Conservation (phyloP, 2,329 filamentous ascomycete species). For the Stagonosporopsis vannaccii region DNA sequence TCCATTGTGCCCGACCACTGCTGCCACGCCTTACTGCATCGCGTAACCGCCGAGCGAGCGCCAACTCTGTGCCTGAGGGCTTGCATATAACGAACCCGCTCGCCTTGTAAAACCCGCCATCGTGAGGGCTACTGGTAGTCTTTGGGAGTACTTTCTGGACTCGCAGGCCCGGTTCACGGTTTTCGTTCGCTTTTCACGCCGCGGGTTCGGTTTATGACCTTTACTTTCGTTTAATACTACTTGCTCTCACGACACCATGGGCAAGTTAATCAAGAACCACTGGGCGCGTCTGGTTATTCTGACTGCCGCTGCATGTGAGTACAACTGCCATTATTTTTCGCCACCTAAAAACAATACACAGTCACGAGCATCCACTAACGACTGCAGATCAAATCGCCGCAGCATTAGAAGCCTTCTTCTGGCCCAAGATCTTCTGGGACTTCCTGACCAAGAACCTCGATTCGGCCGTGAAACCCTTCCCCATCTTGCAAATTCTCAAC, state of each 20-base stretch:
- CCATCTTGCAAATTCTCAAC: slow-evolving; percentile 88
- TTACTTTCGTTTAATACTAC: slow-evolving; percentile 37
- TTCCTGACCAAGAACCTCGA: slow-evolving; percentile 92
- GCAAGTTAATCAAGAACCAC: slow-evolving; percentile 99
- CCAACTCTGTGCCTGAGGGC: slow-evolving; percentile 29
- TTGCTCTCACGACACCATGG: slow-evolving; percentile 65
- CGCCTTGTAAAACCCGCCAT: slow-evolving; percentile 21
- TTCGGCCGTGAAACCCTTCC: slow-evolving; percentile 83
- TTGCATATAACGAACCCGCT: slow-evolving; percentile 47
- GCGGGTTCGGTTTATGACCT: slow-evolving; percentile 40
- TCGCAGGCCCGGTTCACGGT: neutral
- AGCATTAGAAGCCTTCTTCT: slow-evolving; percentile 89
- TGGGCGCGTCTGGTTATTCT: slow-evolving; percentile 95
- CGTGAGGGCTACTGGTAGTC: slow-evolving; percentile 49
- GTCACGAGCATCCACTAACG: slow-evolving; percentile 8
- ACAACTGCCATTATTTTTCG: neutral
- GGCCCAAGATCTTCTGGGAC: slow-evolving; percentile 99
- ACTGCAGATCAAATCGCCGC: slow-evolving; percentile 81
- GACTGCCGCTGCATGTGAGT: slow-evolving; percentile 78
- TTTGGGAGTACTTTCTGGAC: slow-evolving; percentile 22
- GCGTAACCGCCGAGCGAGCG: slow-evolving; percentile 21
- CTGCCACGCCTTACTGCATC: slow-evolving; percentile 25
- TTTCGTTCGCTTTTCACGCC: slow-evolving; percentile 23
- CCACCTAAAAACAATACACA: no score
- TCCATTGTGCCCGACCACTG: slow-evolving; percentile 37